Evolutionary conservation across 1,284 basidiomycete genomes (phyloP).

Genomic region (Sporisorium exsertum): DNA sequence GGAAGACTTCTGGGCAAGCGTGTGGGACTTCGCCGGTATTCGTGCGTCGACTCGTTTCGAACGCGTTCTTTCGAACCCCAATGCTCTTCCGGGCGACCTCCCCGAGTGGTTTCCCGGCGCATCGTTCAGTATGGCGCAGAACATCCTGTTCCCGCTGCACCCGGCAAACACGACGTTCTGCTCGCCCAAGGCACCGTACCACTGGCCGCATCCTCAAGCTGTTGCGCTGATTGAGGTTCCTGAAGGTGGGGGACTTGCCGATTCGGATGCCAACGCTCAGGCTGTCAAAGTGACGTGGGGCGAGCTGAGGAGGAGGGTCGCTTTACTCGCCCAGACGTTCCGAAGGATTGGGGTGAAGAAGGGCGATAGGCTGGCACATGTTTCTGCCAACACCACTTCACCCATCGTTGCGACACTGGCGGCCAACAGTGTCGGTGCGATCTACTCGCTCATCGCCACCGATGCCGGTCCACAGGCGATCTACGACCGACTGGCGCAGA

Average conservation of each 20-base stretch:
- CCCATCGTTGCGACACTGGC: conserved; percentile 44
- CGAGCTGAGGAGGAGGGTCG: conserved; percentile 41
- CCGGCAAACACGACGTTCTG: conserved; percentile 46
- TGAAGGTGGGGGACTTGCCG: conserved; percentile 39
- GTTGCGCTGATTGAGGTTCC: conserved; percentile 44
- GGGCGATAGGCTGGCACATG: conserved; percentile 44
- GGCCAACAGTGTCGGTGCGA: conserved; percentile 52
- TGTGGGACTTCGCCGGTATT: conserved; percentile 52
- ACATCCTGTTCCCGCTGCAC: conserved; percentile 55
- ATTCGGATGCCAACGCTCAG: conserved; percentile 11
- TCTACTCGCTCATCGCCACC: conserved; percentile 52
- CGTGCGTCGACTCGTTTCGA: conserved; percentile 38
- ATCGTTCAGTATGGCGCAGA: conserved; percentile 44
- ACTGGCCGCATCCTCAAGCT: conserved; percentile 33
- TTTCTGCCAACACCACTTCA: conserved; percentile 38
- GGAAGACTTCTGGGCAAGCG: conserved; percentile 42
- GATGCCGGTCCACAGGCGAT: conserved; percentile 50
- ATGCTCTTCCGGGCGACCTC: conserved; percentile 47
- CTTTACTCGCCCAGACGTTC: conserved; percentile 42
- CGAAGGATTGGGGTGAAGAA: conserved; percentile 36
- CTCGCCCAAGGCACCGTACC: conserved; percentile 41
- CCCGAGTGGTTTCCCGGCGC: conserved; percentile 51
- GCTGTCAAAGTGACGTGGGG: conserved; percentile 44
- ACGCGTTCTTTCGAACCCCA: conserved; percentile 36
- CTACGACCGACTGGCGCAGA: conserved; percentile 58